These are phyloP conservation scores for Cutaneotrichosporon sp. DNA, from an alignment of 1,284 basidiomycete genomes.

Conservation along the genomic window DNA sequence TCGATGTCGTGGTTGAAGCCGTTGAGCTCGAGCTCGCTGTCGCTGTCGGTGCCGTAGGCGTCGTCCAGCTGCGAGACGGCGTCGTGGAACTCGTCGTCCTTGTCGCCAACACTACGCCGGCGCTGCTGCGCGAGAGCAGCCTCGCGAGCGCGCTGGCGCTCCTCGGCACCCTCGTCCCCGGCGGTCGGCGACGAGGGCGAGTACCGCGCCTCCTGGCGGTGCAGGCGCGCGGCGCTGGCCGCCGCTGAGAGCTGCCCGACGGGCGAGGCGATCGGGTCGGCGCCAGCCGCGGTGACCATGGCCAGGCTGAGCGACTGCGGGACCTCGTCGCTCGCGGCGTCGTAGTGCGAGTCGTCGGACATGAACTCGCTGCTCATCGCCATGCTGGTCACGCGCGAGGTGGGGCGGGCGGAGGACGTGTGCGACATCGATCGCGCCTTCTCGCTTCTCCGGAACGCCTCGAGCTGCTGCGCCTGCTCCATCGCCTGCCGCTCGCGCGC, in stretches of 20 bases:
- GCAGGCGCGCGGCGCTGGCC: conserved; percentile 11
- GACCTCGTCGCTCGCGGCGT: conserved; percentile 7
- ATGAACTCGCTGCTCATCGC: conserved; percentile 3
- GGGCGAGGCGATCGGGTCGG: neutral
- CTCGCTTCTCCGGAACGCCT: conserved; percentile 31
- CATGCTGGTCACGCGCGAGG: conserved; percentile 6
- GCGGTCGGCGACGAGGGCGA: neutral
- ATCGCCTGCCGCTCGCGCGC: conserved; percentile 29
- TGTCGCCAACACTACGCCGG: neutral
- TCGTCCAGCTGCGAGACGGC: conserved; percentile 3
- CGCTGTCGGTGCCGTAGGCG: neutral
- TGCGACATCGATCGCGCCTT: neutral
- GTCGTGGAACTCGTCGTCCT: conserved; percentile 10
- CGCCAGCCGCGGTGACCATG: neutral
- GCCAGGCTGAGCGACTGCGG: conserved; percentile 8
- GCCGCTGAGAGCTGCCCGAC: conserved; percentile 16
- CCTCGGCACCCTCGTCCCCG: neutral
- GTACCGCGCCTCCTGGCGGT: conserved; percentile 6
- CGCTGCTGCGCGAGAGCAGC: neutral
- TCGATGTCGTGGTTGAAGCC: neutral
- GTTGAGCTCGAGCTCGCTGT: neutral
- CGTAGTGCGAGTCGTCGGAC: conserved; percentile 12
- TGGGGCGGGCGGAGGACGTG: conserved; percentile 3
- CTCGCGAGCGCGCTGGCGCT: neutral
- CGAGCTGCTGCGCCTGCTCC: conserved; percentile 36